Evolutionary conservation across 2,329 filamentous ascomycete species (phyloP).

Genomic region (Pseudogymnoascus sp.): DNA sequence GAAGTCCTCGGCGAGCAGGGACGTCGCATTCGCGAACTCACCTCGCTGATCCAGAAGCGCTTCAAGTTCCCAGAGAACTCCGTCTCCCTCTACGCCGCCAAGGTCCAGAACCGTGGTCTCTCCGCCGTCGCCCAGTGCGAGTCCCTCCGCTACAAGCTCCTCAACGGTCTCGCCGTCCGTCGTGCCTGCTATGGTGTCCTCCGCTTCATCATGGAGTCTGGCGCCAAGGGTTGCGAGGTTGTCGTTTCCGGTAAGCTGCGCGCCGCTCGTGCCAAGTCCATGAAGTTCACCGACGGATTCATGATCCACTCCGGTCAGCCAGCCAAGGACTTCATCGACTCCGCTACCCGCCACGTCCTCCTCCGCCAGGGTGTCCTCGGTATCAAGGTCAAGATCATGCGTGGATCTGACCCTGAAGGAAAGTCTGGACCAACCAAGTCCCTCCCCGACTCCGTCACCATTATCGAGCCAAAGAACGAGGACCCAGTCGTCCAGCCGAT

Average conservation of each 20-base stretch:
- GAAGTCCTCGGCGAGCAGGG: slow-evolving; percentile 99
- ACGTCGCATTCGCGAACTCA: slow-evolving; percentile 99
- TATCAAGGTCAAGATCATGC: slow-evolving; percentile 99
- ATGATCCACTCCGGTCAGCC: slow-evolving; percentile 99
- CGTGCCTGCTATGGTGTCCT: slow-evolving; percentile 99
- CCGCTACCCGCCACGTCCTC: slow-evolving; percentile 96
- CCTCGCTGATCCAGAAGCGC: slow-evolving; percentile 99
- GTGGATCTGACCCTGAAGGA: slow-evolving; percentile 97
- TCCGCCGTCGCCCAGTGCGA: slow-evolving; percentile 99
- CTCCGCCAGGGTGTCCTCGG: slow-evolving; percentile 99
- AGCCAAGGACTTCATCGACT: slow-evolving; percentile 99
- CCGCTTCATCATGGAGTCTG: slow-evolving; percentile 99
- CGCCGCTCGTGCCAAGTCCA: slow-evolving; percentile 98
- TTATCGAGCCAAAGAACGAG: slow-evolving; percentile 99
- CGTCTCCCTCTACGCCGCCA: slow-evolving; percentile 98
- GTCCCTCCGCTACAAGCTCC: slow-evolving; percentile 99
- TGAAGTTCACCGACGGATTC: slow-evolving; percentile 99
- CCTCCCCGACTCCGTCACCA: slow-evolving; percentile 95
- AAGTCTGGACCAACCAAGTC: slow-evolving; percentile 97
- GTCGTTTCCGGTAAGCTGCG: slow-evolving; percentile 99
- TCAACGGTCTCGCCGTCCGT: slow-evolving; percentile 97
- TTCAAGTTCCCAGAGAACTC: slow-evolving; percentile 99
- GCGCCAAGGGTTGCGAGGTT: slow-evolving; percentile 99
- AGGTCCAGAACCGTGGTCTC: slow-evolving; percentile 99
- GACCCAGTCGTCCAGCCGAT: slow-evolving; percentile 87